phyloP scores from a whole-genome alignment of 73 alveolate species.

The Tetrahymena malaccensis region DNA sequence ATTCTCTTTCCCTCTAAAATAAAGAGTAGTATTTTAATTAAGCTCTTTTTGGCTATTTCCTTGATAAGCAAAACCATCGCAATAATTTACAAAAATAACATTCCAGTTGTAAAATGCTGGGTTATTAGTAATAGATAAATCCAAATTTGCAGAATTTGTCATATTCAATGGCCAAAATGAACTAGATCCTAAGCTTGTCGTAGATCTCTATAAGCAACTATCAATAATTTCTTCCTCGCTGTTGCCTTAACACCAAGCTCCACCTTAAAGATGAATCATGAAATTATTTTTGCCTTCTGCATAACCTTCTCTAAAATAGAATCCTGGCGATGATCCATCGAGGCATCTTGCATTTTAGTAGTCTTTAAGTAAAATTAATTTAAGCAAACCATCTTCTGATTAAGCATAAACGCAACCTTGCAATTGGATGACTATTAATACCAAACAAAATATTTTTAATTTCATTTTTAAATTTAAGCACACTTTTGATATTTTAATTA shows the following conservation, averaged over 20 bases:
- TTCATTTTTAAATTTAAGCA: neutral
- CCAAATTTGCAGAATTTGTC: neutral
- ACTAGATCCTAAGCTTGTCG: constrained; percentile 7
- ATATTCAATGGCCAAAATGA: neutral
- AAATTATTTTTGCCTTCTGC: constrained; percentile 24
- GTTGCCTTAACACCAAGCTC: constrained; percentile 36
- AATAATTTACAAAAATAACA: constrained; percentile 3
- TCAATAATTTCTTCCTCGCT: neutral
- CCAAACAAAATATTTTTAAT: neutral
- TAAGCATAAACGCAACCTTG: neutral
- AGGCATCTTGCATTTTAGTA: neutral
- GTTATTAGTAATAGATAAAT: neutral
- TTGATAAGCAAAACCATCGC: constrained; percentile 13
- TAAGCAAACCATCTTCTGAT: neutral
- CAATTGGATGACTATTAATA: neutral
- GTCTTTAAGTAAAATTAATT: neutral
- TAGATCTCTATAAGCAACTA: constrained; percentile 15
- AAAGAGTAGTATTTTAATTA: neutral
- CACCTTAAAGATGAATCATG: constrained; percentile 37
- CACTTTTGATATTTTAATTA: no score
- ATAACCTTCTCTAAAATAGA: constrained; percentile 11
- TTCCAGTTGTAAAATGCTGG: constrained; percentile 39
- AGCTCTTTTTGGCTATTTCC: neutral
- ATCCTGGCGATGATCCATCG: constrained; percentile 13
- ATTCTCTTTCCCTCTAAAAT: neutral